Base-by-base conservation (phyloP, 257 asterid genomes). In the Solanum pimpinellifolium region DNA sequence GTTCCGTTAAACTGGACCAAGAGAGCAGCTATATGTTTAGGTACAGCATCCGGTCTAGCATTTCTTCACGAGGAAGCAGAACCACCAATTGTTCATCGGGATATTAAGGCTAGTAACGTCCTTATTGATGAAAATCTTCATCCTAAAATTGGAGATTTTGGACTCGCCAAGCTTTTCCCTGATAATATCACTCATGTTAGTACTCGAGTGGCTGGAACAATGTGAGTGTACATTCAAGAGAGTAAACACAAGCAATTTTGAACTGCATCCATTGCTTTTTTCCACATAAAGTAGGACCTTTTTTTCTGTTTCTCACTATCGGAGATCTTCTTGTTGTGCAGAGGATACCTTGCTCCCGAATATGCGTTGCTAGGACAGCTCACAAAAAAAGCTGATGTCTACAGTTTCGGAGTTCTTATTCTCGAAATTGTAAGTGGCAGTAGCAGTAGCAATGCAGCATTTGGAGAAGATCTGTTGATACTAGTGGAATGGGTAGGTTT, bases 131-230 rank as follows among this genome's bases (percentile, higher is more conserved):
- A 86, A 84, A 87, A 92, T 74, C 93, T 92, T 82, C 81, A 59
- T 81, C 98, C 98, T 23, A 96, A 94, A 87, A 96, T 96, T 14
- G 96, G 96, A 60, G 98, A 96, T 88, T 96, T 96, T 85, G 99
- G 99, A 35, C 90, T 96, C 87, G 99, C 99, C 0, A 96, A 96
- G 85, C 95, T 96, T 13, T 96, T 96, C 86, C 99, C 99, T 9
- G 98, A 96, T 84, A 93, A 96, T 87, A 92, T 94, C 92, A 96
- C 99, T 18, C 99, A 96, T 62, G 93, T 96, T 68, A 96, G 98
- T 91, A 96, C 99, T 60, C 86, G 98, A 85, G 98, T 96, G 62
- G 99, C 98, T n/a, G 99, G 99, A 87, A 96, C 99, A 70, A 86
- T 93, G 99, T 96, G 92, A 89, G 98, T 88, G n/a, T 85, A 29